phyloP scores from a whole-genome alignment of 441 rosid genomes.

The Erodium chrysanthum region DNA sequence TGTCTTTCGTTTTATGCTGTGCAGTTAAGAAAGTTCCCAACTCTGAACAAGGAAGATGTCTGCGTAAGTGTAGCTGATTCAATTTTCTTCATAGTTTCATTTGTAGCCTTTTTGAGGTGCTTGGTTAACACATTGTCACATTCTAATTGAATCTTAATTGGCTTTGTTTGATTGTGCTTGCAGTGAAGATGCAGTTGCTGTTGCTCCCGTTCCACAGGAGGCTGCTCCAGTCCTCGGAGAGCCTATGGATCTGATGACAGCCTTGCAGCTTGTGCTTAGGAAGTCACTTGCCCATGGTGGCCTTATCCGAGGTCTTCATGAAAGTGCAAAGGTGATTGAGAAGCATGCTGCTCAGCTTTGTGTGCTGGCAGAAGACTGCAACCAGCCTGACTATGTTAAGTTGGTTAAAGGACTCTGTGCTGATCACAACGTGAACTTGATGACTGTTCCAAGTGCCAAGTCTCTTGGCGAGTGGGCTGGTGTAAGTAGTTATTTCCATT shows the following conservation, averaged over 20 bases:
- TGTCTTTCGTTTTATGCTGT: neutral
- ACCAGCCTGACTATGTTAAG: slow-evolving; percentile 2
- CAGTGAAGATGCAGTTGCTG: neutral
- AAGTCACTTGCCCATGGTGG: neutral
- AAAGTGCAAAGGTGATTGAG: neutral
- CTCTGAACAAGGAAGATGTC: neutral
- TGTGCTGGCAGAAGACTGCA: slow-evolving; percentile 7
- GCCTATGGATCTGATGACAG: slow-evolving; percentile 1
- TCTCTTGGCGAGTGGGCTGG: slow-evolving; percentile 10
- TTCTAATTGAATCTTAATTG: neutral
- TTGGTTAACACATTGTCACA: neutral
- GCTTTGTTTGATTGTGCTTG: neutral
- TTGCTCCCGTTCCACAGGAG: neutral
- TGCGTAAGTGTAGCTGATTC: neutral
- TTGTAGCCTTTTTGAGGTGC: neutral
- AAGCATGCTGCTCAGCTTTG: slow-evolving; percentile 8
- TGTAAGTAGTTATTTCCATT: neutral
- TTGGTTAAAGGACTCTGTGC: slow-evolving; percentile 7
- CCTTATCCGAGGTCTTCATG: neutral
- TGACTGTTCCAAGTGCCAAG: neutral
- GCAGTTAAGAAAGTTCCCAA: neutral
- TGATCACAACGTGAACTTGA: neutral
- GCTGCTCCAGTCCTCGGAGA: neutral
- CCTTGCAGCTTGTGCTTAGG: neutral
- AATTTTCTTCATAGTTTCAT: no score